Percentiles rank a stretch among this genome's conserved stretches.
Evolutionary conservation across 1,284 basidiomycete species (phyloP).

Genomic region (Cryptococcus sp.): DNA sequence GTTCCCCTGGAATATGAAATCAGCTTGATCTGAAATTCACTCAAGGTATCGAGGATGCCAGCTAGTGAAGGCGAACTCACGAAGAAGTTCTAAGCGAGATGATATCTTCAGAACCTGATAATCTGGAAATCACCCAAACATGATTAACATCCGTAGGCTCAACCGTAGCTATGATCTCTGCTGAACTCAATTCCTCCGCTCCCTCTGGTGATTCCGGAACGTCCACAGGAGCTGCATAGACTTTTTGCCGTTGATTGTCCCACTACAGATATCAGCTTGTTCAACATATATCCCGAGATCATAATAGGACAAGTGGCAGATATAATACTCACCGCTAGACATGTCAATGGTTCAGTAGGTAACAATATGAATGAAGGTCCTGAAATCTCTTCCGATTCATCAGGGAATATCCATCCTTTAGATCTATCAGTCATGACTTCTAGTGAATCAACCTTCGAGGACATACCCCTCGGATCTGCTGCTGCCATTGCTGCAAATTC

Average conservation of each 20-base stretch:
- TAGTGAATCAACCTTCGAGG: background rate
- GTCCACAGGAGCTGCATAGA: slow-evolving; percentile 43
- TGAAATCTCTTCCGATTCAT: slow-evolving; percentile 40
- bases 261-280: slow-evolving; percentile 25
- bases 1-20: slow-evolving; percentile 30
- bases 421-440: background rate
- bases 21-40: background rate
- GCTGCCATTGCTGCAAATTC: slow-evolving; percentile 34
- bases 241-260: slow-evolving; percentile 38
- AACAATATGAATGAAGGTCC: slow-evolving; percentile 49
- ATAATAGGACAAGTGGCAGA: background rate
- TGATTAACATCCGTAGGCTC: slow-evolving; percentile 51
- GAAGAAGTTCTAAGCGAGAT: slow-evolving; percentile 47
- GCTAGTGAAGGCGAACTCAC: slow-evolving; percentile 28
- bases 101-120: slow-evolving; percentile 50
- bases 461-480: slow-evolving; percentile 41
- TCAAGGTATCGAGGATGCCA: background rate
- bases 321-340: slow-evolving; percentile 34
- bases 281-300: background rate
- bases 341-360: slow-evolving; percentile 37
- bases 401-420: slow-evolving; percentile 49
- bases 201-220: slow-evolving; percentile 44
- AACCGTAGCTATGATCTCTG: slow-evolving; percentile 36
- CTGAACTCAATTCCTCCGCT: slow-evolving; percentile 33
- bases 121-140: slow-evolving; percentile 52